These are phyloP conservation scores for Puccinia horiana DNA, from an alignment of 1,284 basidiomycete species.

Conservation along the genomic window DNA sequence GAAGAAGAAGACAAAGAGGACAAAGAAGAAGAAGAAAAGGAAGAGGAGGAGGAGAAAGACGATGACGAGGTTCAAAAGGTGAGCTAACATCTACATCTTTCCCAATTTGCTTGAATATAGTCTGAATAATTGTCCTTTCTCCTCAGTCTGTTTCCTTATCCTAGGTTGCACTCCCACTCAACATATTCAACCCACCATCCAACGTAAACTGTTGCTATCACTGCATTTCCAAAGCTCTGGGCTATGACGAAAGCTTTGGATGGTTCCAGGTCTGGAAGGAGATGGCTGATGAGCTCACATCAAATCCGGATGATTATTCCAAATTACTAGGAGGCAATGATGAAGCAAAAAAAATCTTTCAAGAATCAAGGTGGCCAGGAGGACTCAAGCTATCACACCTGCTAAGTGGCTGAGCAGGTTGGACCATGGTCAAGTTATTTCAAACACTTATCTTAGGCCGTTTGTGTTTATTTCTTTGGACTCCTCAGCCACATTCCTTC, in stretches of 20 bases:
- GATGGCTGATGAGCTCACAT: not conserved
- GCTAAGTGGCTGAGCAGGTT: too few species aligned
- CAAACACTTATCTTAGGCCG: too few species aligned
- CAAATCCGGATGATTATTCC: not conserved
- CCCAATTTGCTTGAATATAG: too few species aligned
- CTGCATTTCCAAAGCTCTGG: not conserved
- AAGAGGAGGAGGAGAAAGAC: too few species aligned
- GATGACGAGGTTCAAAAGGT: too few species aligned
- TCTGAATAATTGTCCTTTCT: too few species aligned
- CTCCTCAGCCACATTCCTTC: too few species aligned
- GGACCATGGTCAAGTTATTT: too few species aligned
- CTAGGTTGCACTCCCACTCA: not conserved
- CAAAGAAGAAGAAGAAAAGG: too few species aligned
- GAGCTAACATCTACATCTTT: too few species aligned
- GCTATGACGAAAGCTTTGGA: not conserved
- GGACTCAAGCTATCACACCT: too few species aligned
- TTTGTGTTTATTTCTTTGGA: too few species aligned
- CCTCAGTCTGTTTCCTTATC: not conserved
- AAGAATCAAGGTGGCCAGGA: not conserved
- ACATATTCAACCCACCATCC: not conserved
- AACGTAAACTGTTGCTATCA: not conserved
- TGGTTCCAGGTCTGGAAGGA: not conserved
- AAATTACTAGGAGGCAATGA: not conserved
- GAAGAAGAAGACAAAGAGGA: not conserved
- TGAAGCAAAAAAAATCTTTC: not conserved